Evolutionary conservation across 2,329 filamentous ascomycete genomes (phyloP), one percentile per base, ranked within the genome.

Genomic region (Xylaria sp.): DNA sequence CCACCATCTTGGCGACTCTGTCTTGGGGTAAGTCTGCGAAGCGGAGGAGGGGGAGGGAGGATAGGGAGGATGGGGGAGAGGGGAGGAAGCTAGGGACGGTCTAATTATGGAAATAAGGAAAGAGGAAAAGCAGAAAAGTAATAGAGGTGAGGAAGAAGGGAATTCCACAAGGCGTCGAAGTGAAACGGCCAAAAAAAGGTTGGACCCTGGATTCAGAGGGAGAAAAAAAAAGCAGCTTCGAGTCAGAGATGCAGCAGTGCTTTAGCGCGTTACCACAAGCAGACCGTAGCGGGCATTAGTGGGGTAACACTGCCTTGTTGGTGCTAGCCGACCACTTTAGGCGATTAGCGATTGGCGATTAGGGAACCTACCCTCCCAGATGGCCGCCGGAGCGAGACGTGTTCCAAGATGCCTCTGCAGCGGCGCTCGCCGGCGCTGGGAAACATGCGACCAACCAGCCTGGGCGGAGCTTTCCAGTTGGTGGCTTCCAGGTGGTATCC

Each of bases 1-100:
- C 86, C 72, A 92, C 87, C 91, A 94, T 94, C 67, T 83, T 90
- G 81, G 75, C 69, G 66, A 57, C 22, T 57, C 2, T 11, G 61
- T 49, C 49, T 13, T 31, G 25, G 38, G 51, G 13, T 55, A 31
- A 31, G 38, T 15, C 3, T 44, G 27, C 10, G 29, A 39, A 42
- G 25, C 3, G 7, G 29, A 15, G 47, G 36, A 29, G 3, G 11
- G 36, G n/a, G 38, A n/a, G 7, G 29, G 31, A 27, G 9, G 20
- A 25, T n/a, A 27, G 17, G 36, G 45, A 33, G 9, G 20, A 42
- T 6, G 33, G 22, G 9, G 1, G 15, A 56, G 17, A 29, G 36
- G 36, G n/a, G 50, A 47, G 6, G 13, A 33, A n/a, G 47, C 25
- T 27, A 17, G 27, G 20, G 11, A 17, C 15, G 11, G 56, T 55